phyloP scores from a whole-genome alignment of 2,329 filamentous ascomycete species.

The Hysterium pulicare region DNA sequence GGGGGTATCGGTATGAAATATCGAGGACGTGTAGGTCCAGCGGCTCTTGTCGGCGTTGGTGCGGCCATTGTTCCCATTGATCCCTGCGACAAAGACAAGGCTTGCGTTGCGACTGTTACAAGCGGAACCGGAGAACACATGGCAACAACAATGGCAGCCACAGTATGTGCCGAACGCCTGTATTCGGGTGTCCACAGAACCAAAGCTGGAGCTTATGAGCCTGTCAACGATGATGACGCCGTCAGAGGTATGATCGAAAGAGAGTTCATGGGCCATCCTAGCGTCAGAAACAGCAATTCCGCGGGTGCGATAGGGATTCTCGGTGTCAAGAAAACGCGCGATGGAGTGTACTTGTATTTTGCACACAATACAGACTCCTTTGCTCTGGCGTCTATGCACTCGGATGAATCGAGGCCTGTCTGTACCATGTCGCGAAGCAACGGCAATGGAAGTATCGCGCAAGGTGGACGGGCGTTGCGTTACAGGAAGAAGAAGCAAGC shows the following conservation, averaged over 20 bases:
- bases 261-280: constrained; percentile 91
- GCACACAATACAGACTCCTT: constrained; percentile 92
- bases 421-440: constrained; percentile 83
- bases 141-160: constrained; percentile 89
- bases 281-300: constrained; percentile 74
- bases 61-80: constrained; percentile 82
- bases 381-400: constrained; percentile 84
- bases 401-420: constrained; percentile 67
- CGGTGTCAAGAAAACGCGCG: constrained; percentile 76
- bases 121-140: constrained; percentile 98
- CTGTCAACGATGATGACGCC: constrained; percentile 72
- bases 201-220: constrained; percentile 58
- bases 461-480: constrained; percentile 53
- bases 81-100: constrained; percentile 63
- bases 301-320: constrained; percentile 88
- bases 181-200: constrained; percentile 66
- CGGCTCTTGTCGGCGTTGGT: constrained; percentile 87
- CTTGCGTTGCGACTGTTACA: constrained; percentile 77
- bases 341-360: constrained; percentile 82
- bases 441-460: constrained; percentile 51
- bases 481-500: constrained; percentile 28
- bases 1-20: constrained; percentile 99
- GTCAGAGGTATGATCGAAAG: constrained; percentile 73
- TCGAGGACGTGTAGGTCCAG: constrained; percentile 83
- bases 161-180: constrained; percentile 79